Conservation (phyloP, 1,139 yeast species). For the Zygosaccharomyces sapae region DNA sequence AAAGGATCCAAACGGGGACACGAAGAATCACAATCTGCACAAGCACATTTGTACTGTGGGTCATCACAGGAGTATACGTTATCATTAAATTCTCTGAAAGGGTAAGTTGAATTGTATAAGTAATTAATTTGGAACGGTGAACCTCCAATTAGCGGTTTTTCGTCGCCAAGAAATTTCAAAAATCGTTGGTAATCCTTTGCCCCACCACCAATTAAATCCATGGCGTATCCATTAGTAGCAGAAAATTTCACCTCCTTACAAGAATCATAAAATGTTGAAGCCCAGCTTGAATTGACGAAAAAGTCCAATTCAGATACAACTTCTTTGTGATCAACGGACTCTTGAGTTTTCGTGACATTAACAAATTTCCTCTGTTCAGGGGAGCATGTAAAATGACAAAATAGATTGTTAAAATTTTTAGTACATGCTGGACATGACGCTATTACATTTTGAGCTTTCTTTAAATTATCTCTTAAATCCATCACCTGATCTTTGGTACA, state of each 20-base stretch:
- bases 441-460: conserved; percentile 72
- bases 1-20: conserved; percentile 66
- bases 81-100: conserved; percentile 26
- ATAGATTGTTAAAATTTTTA: conserved; percentile 76
- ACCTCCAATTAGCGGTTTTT: conserved; percentile 88
- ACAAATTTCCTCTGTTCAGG: conserved; percentile 76
- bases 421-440: conserved; percentile 94
- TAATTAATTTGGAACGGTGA: conserved; percentile 93
- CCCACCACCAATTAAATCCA: conserved; percentile 97
- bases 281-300: conserved; percentile 56
- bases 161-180: conserved; percentile 86
- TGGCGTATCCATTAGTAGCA: conserved; percentile 92
- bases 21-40: conserved; percentile 79
- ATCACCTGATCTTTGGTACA: conserved; percentile 52
- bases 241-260: conserved; percentile 88
- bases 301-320: conserved; percentile 72
- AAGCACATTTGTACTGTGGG: conserved; percentile 66
- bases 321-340: conserved; percentile 51
- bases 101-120: conserved; percentile 42
- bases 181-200: conserved; percentile 70
- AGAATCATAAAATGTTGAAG: conserved; percentile 66
- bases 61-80: conserved; percentile 51
- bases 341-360: conserved; percentile 54
- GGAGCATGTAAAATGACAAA: conserved; percentile 89
- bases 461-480: conserved; percentile 50